Conservation (phyloP, 1,139 yeast genomes). For the Geotrichum fermentans region DNA sequence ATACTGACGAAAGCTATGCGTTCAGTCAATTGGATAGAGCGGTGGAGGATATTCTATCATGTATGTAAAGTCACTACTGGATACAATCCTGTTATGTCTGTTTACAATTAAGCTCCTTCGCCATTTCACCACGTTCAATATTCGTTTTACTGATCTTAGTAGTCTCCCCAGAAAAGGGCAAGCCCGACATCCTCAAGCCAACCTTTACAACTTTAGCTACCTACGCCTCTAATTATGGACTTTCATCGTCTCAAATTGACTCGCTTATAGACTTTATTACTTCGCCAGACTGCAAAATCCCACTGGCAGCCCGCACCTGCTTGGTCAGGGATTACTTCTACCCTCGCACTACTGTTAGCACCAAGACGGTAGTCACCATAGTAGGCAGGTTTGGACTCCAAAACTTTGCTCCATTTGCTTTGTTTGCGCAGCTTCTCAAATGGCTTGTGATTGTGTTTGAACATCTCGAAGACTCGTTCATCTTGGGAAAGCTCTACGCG, state of each 20-base stretch:
- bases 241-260: constrained; percentile 14
- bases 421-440: constrained; percentile 32
- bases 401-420: constrained; percentile 8
- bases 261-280: constrained; percentile 17
- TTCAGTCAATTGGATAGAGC: constrained; percentile 17
- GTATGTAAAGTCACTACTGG: background rate
- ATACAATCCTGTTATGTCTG: no score
- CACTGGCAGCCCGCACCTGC: constrained; percentile 13
- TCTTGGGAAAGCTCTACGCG: constrained; percentile 35
- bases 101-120: no score
- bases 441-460: constrained; percentile 42
- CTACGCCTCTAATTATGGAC: constrained; percentile 16
- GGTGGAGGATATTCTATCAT: constrained; percentile 4
- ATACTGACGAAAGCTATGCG: constrained; percentile 1
- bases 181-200: constrained; percentile 7
- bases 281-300: constrained; percentile 17
- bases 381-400: constrained; percentile 9
- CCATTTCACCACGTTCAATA: no score
- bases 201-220: constrained; percentile 8
- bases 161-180: constrained; percentile 6
- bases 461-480: constrained; percentile 30
- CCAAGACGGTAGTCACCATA: constrained; percentile 19
- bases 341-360: constrained; percentile 18
- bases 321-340: constrained; percentile 21
- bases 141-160: no score